Conservation (phyloP, 2,329 filamentous ascomycete species). For the Thielaviopsis populi region DNA sequence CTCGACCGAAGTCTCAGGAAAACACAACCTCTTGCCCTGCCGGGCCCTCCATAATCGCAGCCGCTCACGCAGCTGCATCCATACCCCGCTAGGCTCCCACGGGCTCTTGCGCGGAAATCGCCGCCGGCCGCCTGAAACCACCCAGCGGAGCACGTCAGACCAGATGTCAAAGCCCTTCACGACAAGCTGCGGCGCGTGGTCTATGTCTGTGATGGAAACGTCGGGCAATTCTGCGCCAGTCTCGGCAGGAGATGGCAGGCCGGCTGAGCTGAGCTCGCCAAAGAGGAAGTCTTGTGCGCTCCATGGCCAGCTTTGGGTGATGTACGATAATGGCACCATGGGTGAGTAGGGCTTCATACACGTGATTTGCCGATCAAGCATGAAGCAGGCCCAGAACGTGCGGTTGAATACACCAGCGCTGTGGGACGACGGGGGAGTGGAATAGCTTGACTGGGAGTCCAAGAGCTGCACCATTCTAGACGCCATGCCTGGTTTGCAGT, state of each 20-base stretch:
- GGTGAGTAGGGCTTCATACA: conserved; percentile 28
- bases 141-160: conserved; percentile 27
- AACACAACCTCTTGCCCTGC: conserved; percentile 26
- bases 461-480: conserved; percentile 8
- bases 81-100: conserved; percentile 26
- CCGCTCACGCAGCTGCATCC: conserved; percentile 22
- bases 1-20: conserved; percentile 26
- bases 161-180: conserved; percentile 32
- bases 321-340: conserved; percentile 25
- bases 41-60: conserved; percentile 25
- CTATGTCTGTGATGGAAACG: conserved; percentile 23
- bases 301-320: conserved; percentile 23
- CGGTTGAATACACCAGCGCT: conserved; percentile 11
- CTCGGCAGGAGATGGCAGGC: not conserved
- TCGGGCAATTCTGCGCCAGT: not conserved
- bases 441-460: not conserved
- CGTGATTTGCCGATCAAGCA: conserved; percentile 31
- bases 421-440: not conserved
- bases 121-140: conserved; percentile 30
- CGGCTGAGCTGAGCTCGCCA: conserved; percentile 21
- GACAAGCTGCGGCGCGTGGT: conserved; percentile 18
- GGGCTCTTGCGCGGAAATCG: conserved; percentile 27
- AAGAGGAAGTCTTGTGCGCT: conserved; percentile 28
- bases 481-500: conserved; percentile 4
- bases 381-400: conserved; percentile 32